Evolutionary conservation across 208 protist genomes (phyloP), one percentile per base, ranked within the genome.

Genomic region (Acanthamoeba sp.): DNA sequence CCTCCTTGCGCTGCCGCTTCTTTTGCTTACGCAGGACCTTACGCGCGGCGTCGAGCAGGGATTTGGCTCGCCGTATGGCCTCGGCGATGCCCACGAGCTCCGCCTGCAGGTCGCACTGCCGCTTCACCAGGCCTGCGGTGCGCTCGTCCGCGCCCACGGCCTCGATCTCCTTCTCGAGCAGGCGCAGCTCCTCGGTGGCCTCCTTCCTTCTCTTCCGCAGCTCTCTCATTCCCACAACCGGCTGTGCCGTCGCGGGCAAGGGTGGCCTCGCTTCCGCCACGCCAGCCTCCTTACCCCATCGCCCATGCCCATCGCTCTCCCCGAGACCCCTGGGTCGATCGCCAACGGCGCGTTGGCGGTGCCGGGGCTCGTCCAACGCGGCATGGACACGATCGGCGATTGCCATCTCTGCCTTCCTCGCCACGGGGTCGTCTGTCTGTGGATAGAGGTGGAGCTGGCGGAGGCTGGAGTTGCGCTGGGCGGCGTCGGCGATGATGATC

Each of bases 21-120:
- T 59, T 87, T n/a, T 62, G 78, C n/a, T 87, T 87, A 12, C 78
- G 38, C 32, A 52, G 78, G 12, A 59, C 48, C 78, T 87, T 87
- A 45, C 78, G 78, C 32, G 78, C 78, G 24, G 78, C n/a, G 57
- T 87, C 78, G n/a, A 29, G 7, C 22, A 87, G 45, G 10, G 29
- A 16, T 45, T 87, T 87, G n/a, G 40, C 45, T 22, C 32, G 78
- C 6, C 24, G 24, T 6, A 87, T 62, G 78, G 48, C 78, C 6
- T 62, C 48, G 16, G 27, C 32, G 29, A 87, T 59, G 22, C 27
- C 20, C 38, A 7, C 48, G 14, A 87, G 40, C 78, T 59, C 78
- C 45, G 9, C 78, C n/a, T 36, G 7, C 10, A 87, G 45, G 14
- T 71, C 29, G 29, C 4, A 27, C 29, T 27, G 0, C 27, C 78